Percentiles rank a stretch among this genome's conserved stretches.
These are phyloP conservation scores for Amphicarpaea edgeworthii DNA, from an alignment of 306 rosid genomes.

Conservation along the genomic window DNA sequence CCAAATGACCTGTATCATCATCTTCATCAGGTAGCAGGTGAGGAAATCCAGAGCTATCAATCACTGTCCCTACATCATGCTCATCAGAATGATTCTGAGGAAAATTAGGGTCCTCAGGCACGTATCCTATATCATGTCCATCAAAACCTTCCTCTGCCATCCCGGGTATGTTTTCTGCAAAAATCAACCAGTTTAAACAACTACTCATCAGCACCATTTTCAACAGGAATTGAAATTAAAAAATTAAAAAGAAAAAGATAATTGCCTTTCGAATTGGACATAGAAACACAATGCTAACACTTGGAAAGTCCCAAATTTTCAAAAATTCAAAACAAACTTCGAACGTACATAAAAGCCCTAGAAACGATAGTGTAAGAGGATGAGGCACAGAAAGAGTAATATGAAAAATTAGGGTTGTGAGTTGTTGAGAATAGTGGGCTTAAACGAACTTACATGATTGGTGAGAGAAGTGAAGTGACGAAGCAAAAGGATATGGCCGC, in stretches of 20 bases:
- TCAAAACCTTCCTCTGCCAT: conserved; percentile 50
- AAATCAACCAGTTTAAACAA: conserved; percentile 18
- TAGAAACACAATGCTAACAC: neutral
- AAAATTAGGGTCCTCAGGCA: conserved; percentile 46
- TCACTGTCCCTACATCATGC: conserved; percentile 41
- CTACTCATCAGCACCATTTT: neutral
- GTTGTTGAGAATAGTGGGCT: neutral
- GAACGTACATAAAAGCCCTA: neutral
- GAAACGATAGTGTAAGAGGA: neutral
- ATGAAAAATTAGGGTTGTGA: conserved; percentile 8
- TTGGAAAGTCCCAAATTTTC: neutral
- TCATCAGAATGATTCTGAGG: conserved; percentile 40
- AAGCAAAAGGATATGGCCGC: conserved; percentile 17
- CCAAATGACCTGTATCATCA: conserved; percentile 37
- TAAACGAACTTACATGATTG: conserved; percentile 27
- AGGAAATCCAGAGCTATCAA: conserved; percentile 38
- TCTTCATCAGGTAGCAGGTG: conserved; percentile 37
- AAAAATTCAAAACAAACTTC: neutral
- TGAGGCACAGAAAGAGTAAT: neutral
- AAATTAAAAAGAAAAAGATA: neutral
- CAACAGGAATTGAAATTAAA: neutral
- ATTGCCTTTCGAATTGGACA: neutral
- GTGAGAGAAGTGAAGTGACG: neutral
- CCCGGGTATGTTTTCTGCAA: conserved; percentile 24
- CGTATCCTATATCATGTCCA: conserved; percentile 44